Evolutionary conservation across 441 rosid genomes (phyloP).

Genomic region (Erodium texanum): DNA sequence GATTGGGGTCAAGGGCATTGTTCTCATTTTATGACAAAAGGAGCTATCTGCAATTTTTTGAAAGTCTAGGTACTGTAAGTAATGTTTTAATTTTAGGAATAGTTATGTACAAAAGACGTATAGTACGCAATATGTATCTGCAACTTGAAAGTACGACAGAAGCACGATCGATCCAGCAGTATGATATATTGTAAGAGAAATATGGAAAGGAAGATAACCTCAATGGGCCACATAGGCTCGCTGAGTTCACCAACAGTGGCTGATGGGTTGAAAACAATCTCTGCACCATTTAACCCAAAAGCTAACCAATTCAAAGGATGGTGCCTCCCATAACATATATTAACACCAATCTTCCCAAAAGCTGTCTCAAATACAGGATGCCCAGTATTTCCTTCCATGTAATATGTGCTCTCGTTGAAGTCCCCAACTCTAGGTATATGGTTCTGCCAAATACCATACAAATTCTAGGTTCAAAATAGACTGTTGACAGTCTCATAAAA

Average conservation of each 20-base stretch:
- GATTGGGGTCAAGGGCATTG: too few species aligned
- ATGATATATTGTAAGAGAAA: too few species aligned
- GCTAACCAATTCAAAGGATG: constrained; percentile 96
- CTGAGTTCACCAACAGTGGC: constrained; percentile 95
- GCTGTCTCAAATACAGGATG: constrained; percentile 95
- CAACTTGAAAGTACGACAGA: background rate
- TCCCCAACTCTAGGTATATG: constrained; percentile 97
- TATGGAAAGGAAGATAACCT: constrained; percentile 34
- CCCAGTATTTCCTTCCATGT: constrained; percentile 95
- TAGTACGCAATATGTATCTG: too few species aligned
- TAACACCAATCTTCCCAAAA: constrained; percentile 77
- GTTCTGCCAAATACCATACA: constrained; percentile 45
- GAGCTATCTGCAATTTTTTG: too few species aligned
- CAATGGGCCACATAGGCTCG: constrained; percentile 98
- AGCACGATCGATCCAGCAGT: background rate
- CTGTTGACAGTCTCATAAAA: constrained; percentile 5
- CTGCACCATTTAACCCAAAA: constrained; percentile 92
- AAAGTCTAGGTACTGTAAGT: too few species aligned
- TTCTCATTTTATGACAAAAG: too few species aligned
- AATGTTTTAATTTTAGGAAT: too few species aligned
- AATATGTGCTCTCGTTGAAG: constrained; percentile 94
- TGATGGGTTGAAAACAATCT: constrained; percentile 96
- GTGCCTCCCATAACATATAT: constrained; percentile 91
- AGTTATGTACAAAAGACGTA: too few species aligned
- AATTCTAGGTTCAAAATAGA: constrained; percentile 16